Base-by-base conservation (phyloP, 371 early-diverging fungal species). In the Syncephalastrum sp. region DNA sequence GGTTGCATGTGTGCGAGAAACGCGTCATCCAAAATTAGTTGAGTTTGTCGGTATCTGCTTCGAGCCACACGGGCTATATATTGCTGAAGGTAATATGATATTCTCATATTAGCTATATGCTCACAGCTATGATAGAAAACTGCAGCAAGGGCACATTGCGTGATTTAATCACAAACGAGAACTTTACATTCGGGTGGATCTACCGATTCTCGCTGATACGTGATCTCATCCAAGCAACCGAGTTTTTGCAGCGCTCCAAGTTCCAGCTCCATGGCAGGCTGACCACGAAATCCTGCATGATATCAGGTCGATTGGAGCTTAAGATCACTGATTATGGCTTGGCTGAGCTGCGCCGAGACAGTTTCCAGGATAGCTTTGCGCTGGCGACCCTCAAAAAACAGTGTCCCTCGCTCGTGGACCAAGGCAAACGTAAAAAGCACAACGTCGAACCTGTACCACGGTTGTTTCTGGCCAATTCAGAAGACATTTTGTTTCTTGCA, bases 251-350 rank as follows among this genome's bases (percentile, higher is more conserved):
- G 54, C 68, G 71, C 55, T 78, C 79, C 21, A 81, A 77, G 49
- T 71, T 81, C 48, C 58, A 48, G 14, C 58, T 68, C 29, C 81
- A 81, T 42, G 77, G 81, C 8, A 70, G 63, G 33, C 56, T 81
- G 41, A 77, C 79, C 1, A 76, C 79, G 21, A 56, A 58, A 53
- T 72, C 68, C 25, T 81, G 81, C 44, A 54, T 78, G 64, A 68
- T 81, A 29, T 70, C 81, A 5, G 75, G 75, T 0, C 60, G 73
- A 13, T 81, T 79, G 81, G 81, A 81, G 27, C 64, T 81, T 5
- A 81, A 78, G 58, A 74, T 81, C 29, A 56, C 77, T 1, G 79
- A 75, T n/a, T 81, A 78, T 62, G 81, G 81, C 12, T 47, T 81
- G 13, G 42, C 62, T 41, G 57, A 33, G 38, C 38, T 33, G 10